Base-by-base conservation (phyloP, 2,329 filamentous ascomycete genomes). In the Thyridium curvatum region DNA sequence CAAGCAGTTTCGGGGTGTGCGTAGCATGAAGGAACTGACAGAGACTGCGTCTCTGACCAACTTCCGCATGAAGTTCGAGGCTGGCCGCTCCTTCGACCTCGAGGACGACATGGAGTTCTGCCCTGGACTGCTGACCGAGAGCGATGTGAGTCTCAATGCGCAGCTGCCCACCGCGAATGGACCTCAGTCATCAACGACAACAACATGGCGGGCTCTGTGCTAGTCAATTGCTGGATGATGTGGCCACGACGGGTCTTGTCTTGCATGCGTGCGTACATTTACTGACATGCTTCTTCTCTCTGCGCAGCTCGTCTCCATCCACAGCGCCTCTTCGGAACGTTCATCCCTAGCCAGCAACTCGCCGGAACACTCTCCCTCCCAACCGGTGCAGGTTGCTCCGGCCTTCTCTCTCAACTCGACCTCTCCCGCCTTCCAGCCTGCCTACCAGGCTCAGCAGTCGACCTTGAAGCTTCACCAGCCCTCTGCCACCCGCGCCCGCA, bases 41-140 rank as follows among this genome's bases (percentile, higher is more conserved):
- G 89, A 94, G 62, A 74, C 83, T n/a, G 79, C 80, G 15, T 77
- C 82, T 37, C 71, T 94, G 43, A 75, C 77, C 44, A 79, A 82
- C 46, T 96, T 94, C 69, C 85, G 91, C 52, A 79, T 79, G 50
- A 83, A 89, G 57, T 94, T 94, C 52, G 90, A 97, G 68, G 86
- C 88, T 47, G 88, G 86, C 43, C 81, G 89, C 43, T 95, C 90
- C 9, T 97, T 97, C 56, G 91, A 97, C 52, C 75, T 97, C 46
- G 91, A 96, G 56, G 91, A 97, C 60, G 91, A 97, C 61, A 76
- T 95, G 67, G 84, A 95, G 64, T 97, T 97, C 65, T 96, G 90
- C 66, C 91, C 91, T 46, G 82, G 84, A 60, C 77, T 97, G 52
- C 72, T 97, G 69, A 94, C 89, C 29, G 90, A 96, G 67, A 89